Percentiles rank a stretch among this genome's conserved stretches.
phyloP scores from a whole-genome alignment of 192 early-diverging fungal species.

The Chytriomyces hyalinus region DNA sequence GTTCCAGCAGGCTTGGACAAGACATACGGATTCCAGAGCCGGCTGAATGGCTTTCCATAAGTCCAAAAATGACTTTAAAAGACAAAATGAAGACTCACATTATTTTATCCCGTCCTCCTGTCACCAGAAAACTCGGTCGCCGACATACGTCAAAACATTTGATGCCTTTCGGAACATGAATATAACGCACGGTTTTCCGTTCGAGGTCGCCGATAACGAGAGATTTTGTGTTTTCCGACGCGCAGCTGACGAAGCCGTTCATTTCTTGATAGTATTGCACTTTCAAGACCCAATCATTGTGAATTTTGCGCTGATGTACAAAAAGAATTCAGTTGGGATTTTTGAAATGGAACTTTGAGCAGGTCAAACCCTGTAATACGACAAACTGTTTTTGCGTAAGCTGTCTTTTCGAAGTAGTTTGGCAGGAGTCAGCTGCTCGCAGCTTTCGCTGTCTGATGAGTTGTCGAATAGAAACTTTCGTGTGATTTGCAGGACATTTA shows the following conservation, averaged over 20 bases:
- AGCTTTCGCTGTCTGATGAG: conserved; percentile 43
- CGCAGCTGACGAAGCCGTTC: conserved; percentile 66
- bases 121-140: conserved; percentile 65
- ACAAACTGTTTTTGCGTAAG: conserved; percentile 52
- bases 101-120: conserved; percentile 68
- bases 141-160: conserved; percentile 67
- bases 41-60: conserved; percentile 39
- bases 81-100: conserved; percentile 46
- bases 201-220: conserved; percentile 67
- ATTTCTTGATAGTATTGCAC: conserved; percentile 66
- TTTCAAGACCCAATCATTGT: conserved; percentile 68
- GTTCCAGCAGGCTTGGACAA: conserved; percentile 67
- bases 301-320: conserved; percentile 54
- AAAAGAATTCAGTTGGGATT: conserved; percentile 24
- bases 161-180: conserved; percentile 65
- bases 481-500: conserved; percentile 60
- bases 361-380: conserved; percentile 41
- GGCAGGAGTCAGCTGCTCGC: conserved; percentile 51
- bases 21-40: conserved; percentile 72
- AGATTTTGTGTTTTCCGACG: conserved; percentile 54
- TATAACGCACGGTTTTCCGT: conserved; percentile 56
- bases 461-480: conserved; percentile 57
- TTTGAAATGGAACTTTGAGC: background rate
- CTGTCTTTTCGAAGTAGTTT: conserved; percentile 55
- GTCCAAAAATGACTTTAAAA: background rate